Conservation (phyloP, 306 rosid genomes). For the Castanopsis chinensis region DNA sequence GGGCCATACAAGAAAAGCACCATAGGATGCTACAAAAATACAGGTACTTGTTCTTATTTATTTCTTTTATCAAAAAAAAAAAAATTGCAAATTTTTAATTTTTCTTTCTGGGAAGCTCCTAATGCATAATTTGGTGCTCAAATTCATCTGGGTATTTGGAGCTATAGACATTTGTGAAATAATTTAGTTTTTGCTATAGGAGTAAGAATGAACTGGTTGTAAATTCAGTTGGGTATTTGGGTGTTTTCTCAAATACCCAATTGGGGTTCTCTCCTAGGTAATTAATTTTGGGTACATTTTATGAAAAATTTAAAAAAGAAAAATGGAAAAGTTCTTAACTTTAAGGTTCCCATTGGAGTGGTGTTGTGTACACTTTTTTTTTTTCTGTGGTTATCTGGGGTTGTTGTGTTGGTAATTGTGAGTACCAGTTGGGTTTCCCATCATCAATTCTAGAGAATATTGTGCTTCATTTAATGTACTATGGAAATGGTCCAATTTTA, state of each 20-base stretch:
- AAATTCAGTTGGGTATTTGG: neutral
- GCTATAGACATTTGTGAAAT: neutral
- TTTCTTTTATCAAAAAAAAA: neutral
- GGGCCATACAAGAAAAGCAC: neutral
- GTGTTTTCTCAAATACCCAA: neutral
- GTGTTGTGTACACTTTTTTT: neutral
- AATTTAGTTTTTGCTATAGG: neutral
- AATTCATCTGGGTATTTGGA: neutral
- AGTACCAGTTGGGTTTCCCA: neutral
- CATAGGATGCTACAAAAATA: neutral
- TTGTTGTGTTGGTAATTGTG: neutral
- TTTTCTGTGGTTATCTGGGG: neutral
- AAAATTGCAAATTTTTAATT: too few species aligned
- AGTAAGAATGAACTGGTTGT: neutral
- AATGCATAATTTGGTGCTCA: neutral
- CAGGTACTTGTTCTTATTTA: conserved; percentile 7
- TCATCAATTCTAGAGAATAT: neutral
- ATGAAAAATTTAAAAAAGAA: neutral
- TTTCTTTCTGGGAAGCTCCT: neutral
- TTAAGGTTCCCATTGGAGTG: neutral
- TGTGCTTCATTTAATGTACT: neutral
- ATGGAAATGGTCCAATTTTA: neutral
- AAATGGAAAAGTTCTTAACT: neutral
- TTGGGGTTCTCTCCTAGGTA: neutral
- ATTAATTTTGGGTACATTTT: neutral